A percentile compares a stretch with the other conserved stretches of the same genome.
Conservation (phyloP, 345 rosid genomes). For the Boechera divaricarpa region DNA sequence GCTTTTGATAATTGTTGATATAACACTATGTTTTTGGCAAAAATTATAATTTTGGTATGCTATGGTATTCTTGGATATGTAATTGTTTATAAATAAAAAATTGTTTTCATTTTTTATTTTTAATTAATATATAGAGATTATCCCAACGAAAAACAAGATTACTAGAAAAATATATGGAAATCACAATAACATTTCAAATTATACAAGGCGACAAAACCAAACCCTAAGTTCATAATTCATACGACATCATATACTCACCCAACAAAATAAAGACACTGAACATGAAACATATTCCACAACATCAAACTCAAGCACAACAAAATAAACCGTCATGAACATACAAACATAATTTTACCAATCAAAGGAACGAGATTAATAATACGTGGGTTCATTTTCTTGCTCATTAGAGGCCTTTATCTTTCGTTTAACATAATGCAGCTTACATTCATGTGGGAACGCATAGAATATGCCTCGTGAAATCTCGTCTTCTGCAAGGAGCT, state of each 20-base stretch:
- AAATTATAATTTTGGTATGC: no score
- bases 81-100: no score
- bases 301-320: slow-evolving; percentile 2
- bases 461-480: neutral
- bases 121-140: no score
- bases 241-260: neutral
- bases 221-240: neutral
- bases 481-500: slow-evolving; percentile 1
- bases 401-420: neutral
- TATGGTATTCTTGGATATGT: no score
- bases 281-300: no score
- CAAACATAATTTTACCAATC: neutral
- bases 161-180: neutral
- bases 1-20: no score
- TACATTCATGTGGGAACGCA: slow-evolving; percentile 18
- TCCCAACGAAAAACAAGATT: no score
- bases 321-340: neutral
- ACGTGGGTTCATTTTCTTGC: neutral
- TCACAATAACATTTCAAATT: neutral
- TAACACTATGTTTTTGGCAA: no score
- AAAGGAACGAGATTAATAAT: neutral
- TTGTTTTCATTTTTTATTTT: no score
- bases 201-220: neutral
- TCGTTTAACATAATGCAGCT: slow-evolving; percentile 28
- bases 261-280: neutral